Conservation (phyloP, 306 rosid species). For the Malus orientalis region DNA sequence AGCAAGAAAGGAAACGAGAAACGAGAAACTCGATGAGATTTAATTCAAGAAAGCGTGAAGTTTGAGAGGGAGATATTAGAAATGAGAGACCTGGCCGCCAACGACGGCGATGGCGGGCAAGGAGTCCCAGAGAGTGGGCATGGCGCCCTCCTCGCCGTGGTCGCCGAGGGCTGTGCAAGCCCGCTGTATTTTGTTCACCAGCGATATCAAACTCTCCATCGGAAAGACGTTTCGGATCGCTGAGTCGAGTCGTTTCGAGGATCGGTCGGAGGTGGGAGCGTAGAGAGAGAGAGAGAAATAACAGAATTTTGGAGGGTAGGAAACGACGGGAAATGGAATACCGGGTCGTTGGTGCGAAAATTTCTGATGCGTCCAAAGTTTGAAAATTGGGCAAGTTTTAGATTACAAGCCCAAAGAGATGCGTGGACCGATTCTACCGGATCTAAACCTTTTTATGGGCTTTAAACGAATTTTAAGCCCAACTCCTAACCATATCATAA, state of each 20-base stretch:
- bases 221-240: not conserved
- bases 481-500: not conserved
- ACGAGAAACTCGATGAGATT: not conserved
- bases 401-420: not conserved
- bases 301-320: not conserved
- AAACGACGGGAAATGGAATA: not conserved
- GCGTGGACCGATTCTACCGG: not conserved
- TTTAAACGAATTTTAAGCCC: not conserved
- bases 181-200: constrained; percentile 82
- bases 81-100: constrained; percentile 69
- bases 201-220: constrained; percentile 90
- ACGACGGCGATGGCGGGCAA: constrained; percentile 91
- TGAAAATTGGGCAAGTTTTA: not conserved
- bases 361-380: not conserved
- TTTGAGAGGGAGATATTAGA: not conserved
- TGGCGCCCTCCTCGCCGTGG: constrained; percentile 80
- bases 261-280: not conserved
- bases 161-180: constrained; percentile 94
- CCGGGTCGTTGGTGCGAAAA: constrained; percentile 1
- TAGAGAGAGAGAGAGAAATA: not conserved
- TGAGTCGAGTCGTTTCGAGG: not conserved
- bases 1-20: not conserved
- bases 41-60: not conserved
- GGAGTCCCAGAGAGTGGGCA: constrained; percentile 88
- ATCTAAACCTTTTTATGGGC: not conserved